Evolutionary conservation across 768 basidiomycete genomes (phyloP), one percentile per base, ranked within the genome.

Genomic region (Fomitopsis serialis): DNA sequence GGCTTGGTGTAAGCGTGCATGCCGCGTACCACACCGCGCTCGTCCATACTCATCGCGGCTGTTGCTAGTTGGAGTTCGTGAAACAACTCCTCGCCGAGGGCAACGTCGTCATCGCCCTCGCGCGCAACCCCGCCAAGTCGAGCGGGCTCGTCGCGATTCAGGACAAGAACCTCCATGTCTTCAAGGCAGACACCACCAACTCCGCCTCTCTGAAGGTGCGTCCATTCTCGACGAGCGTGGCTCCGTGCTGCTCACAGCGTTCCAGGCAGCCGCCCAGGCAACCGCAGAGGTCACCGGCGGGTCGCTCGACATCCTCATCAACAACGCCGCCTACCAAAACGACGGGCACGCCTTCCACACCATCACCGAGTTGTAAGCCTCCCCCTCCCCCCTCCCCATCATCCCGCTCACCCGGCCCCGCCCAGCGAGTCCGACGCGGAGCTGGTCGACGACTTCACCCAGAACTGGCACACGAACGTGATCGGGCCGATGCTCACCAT

Each of bases 161-260:
- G 52, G 32, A 42, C 49, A 19, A 15, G 47, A 72, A 73, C 49
- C 45, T 78, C 9, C 65, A 69, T 42, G 45, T 74, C 15, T 9
- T 77, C 27, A 54, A 71, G 49, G 69, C 67, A 4, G 74, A 78
- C 54, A 63, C 76, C 46, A 68, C 63, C 13, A 61, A 72, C 49
- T 49, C 29, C 29, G 36, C 42, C 8, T 56, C 65, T 2, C 52
- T 75, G 44, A 61, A 66, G 60, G 74, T 68, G 42, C 53, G 65
- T 56, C 2, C 22, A 35, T 11, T n/a, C 25, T 19, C 15, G 5
- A 9, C 22, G 43, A 9, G 2, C 24, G 4, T 23, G 11, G 25
- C 21, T 25, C 9, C 2, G 23, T 52, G 44, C n/a, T 46, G 10
- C 37, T 40, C 15, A 19, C 15, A 40, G 3, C 5, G 21, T 17